These are phyloP conservation scores for Platismatia glauca DNA, from an alignment of 495 filamentous ascomycete genomes.

Conservation along the genomic window DNA sequence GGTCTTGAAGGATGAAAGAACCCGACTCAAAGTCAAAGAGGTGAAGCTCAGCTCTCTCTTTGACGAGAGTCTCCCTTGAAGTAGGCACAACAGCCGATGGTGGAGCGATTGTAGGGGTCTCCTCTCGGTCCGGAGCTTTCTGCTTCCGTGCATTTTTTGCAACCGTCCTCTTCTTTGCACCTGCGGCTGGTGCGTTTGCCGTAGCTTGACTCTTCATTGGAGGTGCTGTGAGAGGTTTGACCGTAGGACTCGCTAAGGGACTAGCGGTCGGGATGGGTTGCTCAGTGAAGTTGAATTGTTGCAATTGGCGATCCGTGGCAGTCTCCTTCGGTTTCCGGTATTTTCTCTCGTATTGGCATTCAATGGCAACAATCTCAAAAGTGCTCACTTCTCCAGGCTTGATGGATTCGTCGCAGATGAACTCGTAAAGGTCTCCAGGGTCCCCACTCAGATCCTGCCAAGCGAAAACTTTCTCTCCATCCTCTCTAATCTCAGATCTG, in stretches of 20 bases:
- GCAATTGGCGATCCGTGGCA: conserved; percentile 72
- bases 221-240: conserved; percentile 34
- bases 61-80: conserved; percentile 59
- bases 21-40: conserved; percentile 83
- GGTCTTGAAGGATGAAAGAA: conserved; percentile 75
- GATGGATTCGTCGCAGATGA: conserved; percentile 75
- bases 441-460: conserved; percentile 96
- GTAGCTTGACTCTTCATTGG: conserved; percentile 23
- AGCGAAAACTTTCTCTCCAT: conserved; percentile 72
- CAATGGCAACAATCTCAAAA: conserved; percentile 74
- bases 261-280: conserved; percentile 76
- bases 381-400: conserved; percentile 60
- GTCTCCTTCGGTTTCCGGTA: conserved; percentile 67
- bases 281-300: conserved; percentile 70
- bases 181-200: conserved; percentile 33
- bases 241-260: conserved; percentile 57
- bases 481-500: conserved; percentile 67
- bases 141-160: conserved; percentile 32
- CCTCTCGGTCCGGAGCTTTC: conserved; percentile 28
- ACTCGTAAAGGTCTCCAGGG: conserved; percentile 87
- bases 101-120: conserved; percentile 44
- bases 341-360: conserved; percentile 97
- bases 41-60: conserved; percentile 77
- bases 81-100: conserved; percentile 57
- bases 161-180: conserved; percentile 33